These are phyloP conservation scores for Malus sylvestris DNA, from an alignment of 306 rosid genomes.

Conservation along the genomic window DNA sequence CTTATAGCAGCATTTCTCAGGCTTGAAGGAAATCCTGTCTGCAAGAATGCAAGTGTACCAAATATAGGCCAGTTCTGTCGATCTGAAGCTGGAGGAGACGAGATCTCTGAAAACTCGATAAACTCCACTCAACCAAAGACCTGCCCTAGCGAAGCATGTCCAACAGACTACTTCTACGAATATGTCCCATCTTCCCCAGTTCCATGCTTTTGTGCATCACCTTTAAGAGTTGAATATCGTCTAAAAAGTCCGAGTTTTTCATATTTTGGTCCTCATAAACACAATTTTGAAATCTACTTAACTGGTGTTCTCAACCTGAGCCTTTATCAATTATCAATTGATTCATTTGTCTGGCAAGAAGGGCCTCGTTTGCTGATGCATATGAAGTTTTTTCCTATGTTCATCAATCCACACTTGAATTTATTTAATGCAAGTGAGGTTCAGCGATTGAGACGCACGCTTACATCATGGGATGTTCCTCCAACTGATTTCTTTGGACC, in stretches of 20 bases:
- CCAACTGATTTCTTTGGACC: constrained; percentile 66
- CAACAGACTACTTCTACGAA: constrained; percentile 51
- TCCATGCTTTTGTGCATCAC: constrained; percentile 71
- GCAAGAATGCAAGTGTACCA: constrained; percentile 38
- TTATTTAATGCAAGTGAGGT: constrained; percentile 48
- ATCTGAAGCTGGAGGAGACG: constrained; percentile 16
- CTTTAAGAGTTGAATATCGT: constrained; percentile 68
- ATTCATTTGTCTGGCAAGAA: constrained; percentile 53
- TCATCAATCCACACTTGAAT: not conserved
- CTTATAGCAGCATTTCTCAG: constrained; percentile 30
- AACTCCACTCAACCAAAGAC: constrained; percentile 14
- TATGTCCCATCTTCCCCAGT: constrained; percentile 38
- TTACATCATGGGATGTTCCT: constrained; percentile 50
- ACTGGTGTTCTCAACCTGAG: constrained; percentile 36
- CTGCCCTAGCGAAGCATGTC: constrained; percentile 49
- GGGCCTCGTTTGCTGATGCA: constrained; percentile 77
- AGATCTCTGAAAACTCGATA: constrained; percentile 1
- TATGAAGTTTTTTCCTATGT: constrained; percentile 64
- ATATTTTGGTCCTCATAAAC: constrained; percentile 50
- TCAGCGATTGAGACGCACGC: constrained; percentile 25
- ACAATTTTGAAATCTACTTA: constrained; percentile 34
- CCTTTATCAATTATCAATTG: constrained; percentile 47
- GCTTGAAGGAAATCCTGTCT: constrained; percentile 79
- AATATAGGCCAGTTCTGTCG: constrained; percentile 47
- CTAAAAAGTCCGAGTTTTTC: constrained; percentile 92